phyloP scores from a whole-genome alignment of 1,139 yeast genomes.

The Pichia sp. region DNA sequence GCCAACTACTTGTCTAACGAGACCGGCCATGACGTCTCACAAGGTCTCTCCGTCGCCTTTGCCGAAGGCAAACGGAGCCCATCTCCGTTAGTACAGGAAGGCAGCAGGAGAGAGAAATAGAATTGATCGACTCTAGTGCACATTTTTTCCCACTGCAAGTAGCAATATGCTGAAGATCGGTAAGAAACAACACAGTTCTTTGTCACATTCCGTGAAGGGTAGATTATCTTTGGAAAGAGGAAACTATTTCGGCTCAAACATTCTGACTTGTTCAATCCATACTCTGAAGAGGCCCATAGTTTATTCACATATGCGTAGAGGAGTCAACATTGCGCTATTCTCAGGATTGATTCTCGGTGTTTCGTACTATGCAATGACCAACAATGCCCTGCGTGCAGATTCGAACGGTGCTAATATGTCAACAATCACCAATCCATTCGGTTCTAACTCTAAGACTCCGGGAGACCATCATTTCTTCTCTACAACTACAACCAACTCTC shows the following conservation, averaged over 20 bases:
- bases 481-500: slow-evolving; percentile 39
- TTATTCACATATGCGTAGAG: slow-evolving; percentile 27
- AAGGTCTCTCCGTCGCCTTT: neutral
- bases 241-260: neutral
- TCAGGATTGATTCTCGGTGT: slow-evolving; percentile 36
- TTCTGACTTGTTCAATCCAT: slow-evolving; percentile 7
- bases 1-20: neutral
- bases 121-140: neutral
- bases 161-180: neutral
- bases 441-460: neutral
- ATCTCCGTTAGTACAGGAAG: neutral
- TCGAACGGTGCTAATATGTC: slow-evolving; percentile 21
- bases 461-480: slow-evolving; percentile 36
- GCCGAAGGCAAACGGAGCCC: neutral
- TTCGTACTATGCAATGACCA: slow-evolving; percentile 33
- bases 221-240: neutral
- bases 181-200: neutral
- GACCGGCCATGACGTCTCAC: neutral
- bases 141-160: neutral
- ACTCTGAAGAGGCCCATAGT: slow-evolving; percentile 12
- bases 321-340: slow-evolving; percentile 32
- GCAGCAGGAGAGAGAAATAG: neutral
- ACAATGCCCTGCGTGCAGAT: slow-evolving; percentile 30
- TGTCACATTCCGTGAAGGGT: neutral
- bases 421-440: slow-evolving; percentile 2